Evolutionary conservation across 768 basidiomycete genomes (phyloP).

Genomic region (Coprinellus micaceus): DNA sequence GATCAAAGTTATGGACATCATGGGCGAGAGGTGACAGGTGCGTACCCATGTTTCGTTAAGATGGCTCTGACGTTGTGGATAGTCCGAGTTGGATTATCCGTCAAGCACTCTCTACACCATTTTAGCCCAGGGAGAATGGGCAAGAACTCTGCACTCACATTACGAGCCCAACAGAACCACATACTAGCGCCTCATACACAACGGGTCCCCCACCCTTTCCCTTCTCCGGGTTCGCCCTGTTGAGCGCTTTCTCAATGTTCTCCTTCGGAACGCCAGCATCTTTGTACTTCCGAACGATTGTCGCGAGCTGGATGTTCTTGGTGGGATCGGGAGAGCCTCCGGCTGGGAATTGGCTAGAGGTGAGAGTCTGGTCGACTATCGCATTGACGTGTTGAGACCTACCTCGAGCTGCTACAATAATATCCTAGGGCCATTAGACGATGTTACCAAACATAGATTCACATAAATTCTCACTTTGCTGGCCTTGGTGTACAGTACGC

Average conservation of each 20-base stretch:
- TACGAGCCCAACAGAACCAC: slow-evolving; percentile 57
- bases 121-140: background rate
- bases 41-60: slow-evolving; percentile 46
- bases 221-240: slow-evolving; percentile 46
- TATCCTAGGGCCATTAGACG: slow-evolving; percentile 62
- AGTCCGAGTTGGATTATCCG: slow-evolving; percentile 65
- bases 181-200: slow-evolving; percentile 59
- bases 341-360: slow-evolving; percentile 27
- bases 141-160: slow-evolving; percentile 41
- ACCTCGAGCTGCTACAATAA: slow-evolving; percentile 60
- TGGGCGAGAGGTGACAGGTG: slow-evolving; percentile 1
- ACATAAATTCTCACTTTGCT: slow-evolving; percentile 56
- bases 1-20: slow-evolving; percentile 1
- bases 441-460: too few species aligned
- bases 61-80: slow-evolving; percentile 53
- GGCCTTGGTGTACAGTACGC: slow-evolving; percentile 52
- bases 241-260: slow-evolving; percentile 61
- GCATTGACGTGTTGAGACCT: background rate
- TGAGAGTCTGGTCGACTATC: slow-evolving; percentile 3
- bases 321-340: slow-evolving; percentile 56
- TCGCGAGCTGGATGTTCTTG: slow-evolving; percentile 50
- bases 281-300: slow-evolving; percentile 53
- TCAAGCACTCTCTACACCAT: slow-evolving; percentile 29
- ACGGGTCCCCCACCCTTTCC: slow-evolving; percentile 47
- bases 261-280: slow-evolving; percentile 62